Evolutionary conservation across 2,329 filamentous ascomycete genomes (phyloP).

Genomic region (Cladosporium sp.): DNA sequence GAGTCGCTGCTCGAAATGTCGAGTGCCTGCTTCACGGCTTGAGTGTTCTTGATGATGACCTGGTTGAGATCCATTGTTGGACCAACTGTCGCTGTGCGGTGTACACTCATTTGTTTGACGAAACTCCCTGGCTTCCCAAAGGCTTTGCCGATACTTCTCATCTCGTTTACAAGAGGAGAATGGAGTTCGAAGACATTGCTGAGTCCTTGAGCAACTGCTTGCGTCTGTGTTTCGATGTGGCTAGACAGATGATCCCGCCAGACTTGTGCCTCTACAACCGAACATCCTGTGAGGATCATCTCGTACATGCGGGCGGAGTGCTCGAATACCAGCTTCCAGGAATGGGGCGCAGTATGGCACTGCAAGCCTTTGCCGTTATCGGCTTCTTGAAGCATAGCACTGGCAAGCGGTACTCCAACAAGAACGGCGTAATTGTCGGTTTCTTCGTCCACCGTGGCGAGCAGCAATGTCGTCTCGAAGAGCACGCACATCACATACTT

Average conservation of each 20-base stretch:
- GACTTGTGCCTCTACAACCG: slow-evolving; percentile 71
- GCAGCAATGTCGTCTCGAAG: slow-evolving; percentile 76
- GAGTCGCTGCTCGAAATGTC: slow-evolving; percentile 36
- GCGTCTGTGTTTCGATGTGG: slow-evolving; percentile 51
- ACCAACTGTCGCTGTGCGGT: slow-evolving; percentile 73
- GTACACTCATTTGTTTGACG: slow-evolving; percentile 72
- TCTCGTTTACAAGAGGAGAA: slow-evolving; percentile 66
- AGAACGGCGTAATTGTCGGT: slow-evolving; percentile 70
- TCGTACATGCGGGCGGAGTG: slow-evolving; percentile 76
- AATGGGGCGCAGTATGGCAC: slow-evolving; percentile 81
- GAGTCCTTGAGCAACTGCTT: slow-evolving; percentile 52
- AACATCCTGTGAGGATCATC: slow-evolving; percentile 83
- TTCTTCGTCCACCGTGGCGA: slow-evolving; percentile 67
- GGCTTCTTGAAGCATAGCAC: slow-evolving; percentile 66
- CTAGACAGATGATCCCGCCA: slow-evolving; percentile 72
- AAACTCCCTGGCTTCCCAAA: slow-evolving; percentile 69
- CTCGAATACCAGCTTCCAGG: slow-evolving; percentile 90
- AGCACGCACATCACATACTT: slow-evolving; percentile 82
- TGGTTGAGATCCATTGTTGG: slow-evolving; percentile 68
- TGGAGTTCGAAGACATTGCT: slow-evolving; percentile 54
- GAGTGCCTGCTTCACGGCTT: slow-evolving; percentile 60
- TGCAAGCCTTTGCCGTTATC: slow-evolving; percentile 80
- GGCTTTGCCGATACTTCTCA: slow-evolving; percentile 72
- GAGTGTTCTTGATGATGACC: slow-evolving; percentile 85
- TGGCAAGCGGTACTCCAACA: slow-evolving; percentile 69